These are phyloP conservation scores for Candida stauntonica DNA, from an alignment of 805 yeast species.

Conservation along the genomic window DNA sequence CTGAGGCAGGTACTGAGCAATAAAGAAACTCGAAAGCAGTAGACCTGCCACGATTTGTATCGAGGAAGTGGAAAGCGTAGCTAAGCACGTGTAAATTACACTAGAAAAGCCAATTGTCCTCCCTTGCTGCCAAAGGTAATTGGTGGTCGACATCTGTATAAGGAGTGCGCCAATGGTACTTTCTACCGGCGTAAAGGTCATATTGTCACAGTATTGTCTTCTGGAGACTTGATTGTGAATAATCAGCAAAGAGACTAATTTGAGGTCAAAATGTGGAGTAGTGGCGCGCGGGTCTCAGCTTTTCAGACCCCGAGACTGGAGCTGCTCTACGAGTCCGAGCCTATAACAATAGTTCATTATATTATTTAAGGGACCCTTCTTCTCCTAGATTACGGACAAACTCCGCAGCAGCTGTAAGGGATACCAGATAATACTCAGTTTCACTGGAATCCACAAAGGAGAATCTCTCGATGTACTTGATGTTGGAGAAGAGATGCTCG, in stretches of 20 bases:
- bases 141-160: constrained; percentile 42
- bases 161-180: constrained; percentile 43
- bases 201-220: constrained; percentile 1
- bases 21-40: constrained; percentile 26
- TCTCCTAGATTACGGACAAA: constrained; percentile 57
- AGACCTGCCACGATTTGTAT: constrained; percentile 36
- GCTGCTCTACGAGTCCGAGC: too few relatives aligned
- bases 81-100: constrained; percentile 30
- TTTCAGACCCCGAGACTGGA: too few relatives aligned
- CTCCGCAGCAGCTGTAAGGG: constrained; percentile 84
- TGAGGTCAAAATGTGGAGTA: too few relatives aligned
- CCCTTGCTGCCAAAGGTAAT: constrained; percentile 37
- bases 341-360: too few relatives aligned
- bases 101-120: constrained; percentile 45
- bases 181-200: constrained; percentile 39
- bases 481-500: constrained; percentile 63
- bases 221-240: too few relatives aligned
- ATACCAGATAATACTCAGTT: constrained; percentile 83
- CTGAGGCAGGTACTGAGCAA: constrained; percentile 24
- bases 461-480: constrained; percentile 81
- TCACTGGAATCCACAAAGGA: constrained; percentile 79
- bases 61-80: constrained; percentile 25
- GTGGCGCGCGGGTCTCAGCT: too few relatives aligned
- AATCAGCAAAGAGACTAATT: too few relatives aligned
- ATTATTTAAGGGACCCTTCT: not conserved